phyloP scores from a whole-genome alignment of 169 alveolate species.

The Eimeria maxima region DNA sequence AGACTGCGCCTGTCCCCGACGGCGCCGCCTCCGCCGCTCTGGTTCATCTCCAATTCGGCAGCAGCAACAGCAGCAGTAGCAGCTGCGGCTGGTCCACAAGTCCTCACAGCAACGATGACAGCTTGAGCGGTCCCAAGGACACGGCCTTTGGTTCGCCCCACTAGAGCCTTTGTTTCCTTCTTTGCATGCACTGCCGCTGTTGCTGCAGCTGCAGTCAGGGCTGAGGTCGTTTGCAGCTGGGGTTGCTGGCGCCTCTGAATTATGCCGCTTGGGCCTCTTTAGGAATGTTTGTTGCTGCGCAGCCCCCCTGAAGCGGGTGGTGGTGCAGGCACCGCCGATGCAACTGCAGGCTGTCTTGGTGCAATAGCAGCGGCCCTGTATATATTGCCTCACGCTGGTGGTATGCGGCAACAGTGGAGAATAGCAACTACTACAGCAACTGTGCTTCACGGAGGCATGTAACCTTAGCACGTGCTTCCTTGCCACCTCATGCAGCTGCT shows the following conservation, averaged over 20 bases:
- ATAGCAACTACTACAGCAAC: slow-evolving; percentile 66
- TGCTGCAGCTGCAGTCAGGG: slow-evolving; percentile 33
- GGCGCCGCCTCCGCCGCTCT: slow-evolving; percentile 29
- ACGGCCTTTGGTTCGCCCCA: neutral
- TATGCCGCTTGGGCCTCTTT: slow-evolving; percentile 28
- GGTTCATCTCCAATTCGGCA: neutral
- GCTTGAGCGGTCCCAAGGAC: neutral
- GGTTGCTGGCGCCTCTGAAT: neutral
- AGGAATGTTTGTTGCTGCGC: neutral
- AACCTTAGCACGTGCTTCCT: slow-evolving; percentile 59
- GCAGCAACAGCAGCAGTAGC: slow-evolving; percentile 5
- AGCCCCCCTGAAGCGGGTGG: neutral
- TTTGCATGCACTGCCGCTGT: slow-evolving; percentile 3
- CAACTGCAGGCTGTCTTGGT: slow-evolving; percentile 15
- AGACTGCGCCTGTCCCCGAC: slow-evolving; percentile 3
- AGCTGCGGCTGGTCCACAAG: slow-evolving; percentile 5
- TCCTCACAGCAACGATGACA: neutral
- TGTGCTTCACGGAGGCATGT: slow-evolving; percentile 74
- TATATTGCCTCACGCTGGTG: slow-evolving; percentile 51
- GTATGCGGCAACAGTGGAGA: slow-evolving; percentile 62
- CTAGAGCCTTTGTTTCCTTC: neutral
- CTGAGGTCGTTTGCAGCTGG: neutral
- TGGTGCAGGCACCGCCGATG: neutral
- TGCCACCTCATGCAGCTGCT: slow-evolving; percentile 60
- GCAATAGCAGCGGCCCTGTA: slow-evolving; percentile 38